phyloP scores from a whole-genome alignment of 306 rosid genomes.

The Sicyos baderoa region DNA sequence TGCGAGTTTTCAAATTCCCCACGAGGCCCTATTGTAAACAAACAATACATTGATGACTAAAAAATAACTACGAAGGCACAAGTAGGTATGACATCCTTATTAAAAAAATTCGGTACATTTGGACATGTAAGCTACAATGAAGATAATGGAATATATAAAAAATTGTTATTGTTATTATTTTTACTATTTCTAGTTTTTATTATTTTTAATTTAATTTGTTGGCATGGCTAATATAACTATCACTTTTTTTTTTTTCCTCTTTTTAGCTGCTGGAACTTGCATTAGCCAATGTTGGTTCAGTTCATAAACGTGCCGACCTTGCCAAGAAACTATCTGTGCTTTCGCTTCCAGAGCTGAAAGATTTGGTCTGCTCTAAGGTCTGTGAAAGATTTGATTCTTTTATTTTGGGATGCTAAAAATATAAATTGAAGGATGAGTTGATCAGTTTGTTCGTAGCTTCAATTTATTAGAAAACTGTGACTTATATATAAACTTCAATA shows the following conservation, averaged over 20 bases:
- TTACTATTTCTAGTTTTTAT: neutral
- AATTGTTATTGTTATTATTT: neutral
- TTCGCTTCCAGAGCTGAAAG: conserved; percentile 63
- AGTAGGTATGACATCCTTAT: neutral
- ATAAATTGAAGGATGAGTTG: neutral
- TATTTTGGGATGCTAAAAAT: neutral
- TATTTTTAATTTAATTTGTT: conserved; percentile 5
- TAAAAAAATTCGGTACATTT: neutral
- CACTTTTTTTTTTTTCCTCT: conserved; percentile 4
- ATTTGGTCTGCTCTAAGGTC: conserved; percentile 87
- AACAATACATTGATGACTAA: neutral
- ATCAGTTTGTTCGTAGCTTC: neutral
- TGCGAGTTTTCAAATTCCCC: no score
- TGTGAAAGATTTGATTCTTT: conserved; percentile 20
- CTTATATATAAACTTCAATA: no score
- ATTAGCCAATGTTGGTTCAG: conserved; percentile 73
- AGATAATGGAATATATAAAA: neutral
- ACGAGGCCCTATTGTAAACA: neutral
- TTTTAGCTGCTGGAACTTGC: conserved; percentile 75
- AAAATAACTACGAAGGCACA: neutral
- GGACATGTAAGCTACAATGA: neutral
- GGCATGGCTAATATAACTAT: conserved; percentile 11
- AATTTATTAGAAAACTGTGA: neutral
- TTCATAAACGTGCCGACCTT: conserved; percentile 72
- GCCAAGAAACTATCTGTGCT: conserved; percentile 82